Conservation (phyloP, 257 asterid genomes). For the Solanum dulcamara region DNA sequence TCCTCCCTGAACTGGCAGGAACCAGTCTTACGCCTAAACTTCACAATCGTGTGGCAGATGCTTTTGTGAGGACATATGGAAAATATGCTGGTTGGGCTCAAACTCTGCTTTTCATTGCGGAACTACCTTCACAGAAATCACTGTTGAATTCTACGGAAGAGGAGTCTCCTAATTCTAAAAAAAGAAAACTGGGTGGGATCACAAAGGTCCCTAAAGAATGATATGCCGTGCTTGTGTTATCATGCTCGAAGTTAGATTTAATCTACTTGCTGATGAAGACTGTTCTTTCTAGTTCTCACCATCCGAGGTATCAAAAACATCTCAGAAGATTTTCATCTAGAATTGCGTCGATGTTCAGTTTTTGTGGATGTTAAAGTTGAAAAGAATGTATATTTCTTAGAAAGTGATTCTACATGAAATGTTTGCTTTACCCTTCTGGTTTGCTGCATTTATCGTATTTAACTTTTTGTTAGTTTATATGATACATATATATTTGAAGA, state of each 20-base stretch:
- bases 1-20: slow-evolving; percentile 89
- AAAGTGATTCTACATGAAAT: background rate
- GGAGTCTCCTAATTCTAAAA: slow-evolving; percentile 18
- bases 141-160: slow-evolving; percentile 18
- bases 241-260: background rate
- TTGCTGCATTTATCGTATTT: background rate
- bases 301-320: background rate
- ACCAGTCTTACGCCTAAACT: slow-evolving; percentile 51
- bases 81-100: slow-evolving; percentile 99
- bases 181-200: background rate
- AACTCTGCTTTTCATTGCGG: slow-evolving; percentile 86
- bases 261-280: background rate
- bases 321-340: background rate
- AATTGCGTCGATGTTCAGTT: background rate
- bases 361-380: background rate
- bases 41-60: slow-evolving; percentile 60
- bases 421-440: background rate
- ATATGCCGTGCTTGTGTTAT: background rate
- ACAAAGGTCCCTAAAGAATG: background rate
- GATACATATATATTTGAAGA: background rate
- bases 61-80: slow-evolving; percentile 81
- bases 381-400: background rate
- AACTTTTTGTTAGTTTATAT: background rate
- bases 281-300: background rate
- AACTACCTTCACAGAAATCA: slow-evolving; percentile 89